Percentiles rank a stretch among this genome's conserved stretches.
Conservation (phyloP, 108 stramenopile species). For the Ochromonas danica region DNA sequence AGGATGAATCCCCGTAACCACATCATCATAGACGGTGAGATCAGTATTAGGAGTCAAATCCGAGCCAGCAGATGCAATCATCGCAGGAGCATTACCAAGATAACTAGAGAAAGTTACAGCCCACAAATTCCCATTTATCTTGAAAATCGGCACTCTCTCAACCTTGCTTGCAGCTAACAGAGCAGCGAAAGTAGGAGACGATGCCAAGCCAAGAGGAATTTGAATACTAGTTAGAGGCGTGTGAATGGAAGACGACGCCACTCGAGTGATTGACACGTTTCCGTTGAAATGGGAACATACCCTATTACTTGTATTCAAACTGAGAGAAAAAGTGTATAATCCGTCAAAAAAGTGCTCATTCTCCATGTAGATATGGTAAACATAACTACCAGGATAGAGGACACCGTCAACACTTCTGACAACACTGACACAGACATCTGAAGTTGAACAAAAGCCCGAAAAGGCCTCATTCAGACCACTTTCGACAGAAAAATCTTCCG, state of each 20-base stretch:
- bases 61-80: conserved; percentile 31
- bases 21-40: conserved; percentile 48
- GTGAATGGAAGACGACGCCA: neutral
- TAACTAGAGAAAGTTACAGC: conserved; percentile 57
- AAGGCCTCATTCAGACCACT: neutral
- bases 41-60: conserved; percentile 31
- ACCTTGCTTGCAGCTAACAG: neutral
- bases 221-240: neutral
- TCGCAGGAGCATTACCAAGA: conserved; percentile 54
- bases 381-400: conserved; percentile 1
- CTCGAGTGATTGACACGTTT: neutral
- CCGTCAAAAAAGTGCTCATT: neutral
- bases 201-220: neutral
- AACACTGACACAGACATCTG: conserved; percentile 3
- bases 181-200: neutral
- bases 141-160: conserved; percentile 45
- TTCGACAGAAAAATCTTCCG: conserved; percentile 24
- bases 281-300: neutral
- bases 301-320: neutral
- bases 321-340: neutral
- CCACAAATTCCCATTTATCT: conserved; percentile 62
- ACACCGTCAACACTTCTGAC: neutral
- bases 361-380: conserved; percentile 23
- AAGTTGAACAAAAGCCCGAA: neutral
- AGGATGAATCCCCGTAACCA: conserved; percentile 46